Evolutionary conservation across 306 rosid genomes (phyloP).

Genomic region (Casuarina equisetifolia): DNA sequence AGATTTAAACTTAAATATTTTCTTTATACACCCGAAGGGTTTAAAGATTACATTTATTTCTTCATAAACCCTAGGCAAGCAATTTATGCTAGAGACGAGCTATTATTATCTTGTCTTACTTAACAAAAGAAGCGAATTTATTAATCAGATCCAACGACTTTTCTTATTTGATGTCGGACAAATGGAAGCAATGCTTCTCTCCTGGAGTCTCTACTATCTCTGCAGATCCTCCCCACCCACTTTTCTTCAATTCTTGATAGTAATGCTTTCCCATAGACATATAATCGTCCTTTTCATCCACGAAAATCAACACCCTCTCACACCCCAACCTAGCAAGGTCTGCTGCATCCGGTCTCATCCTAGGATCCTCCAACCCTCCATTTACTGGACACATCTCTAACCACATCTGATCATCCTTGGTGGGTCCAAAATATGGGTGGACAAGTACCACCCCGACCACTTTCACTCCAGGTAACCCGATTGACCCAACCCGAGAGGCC

Average conservation of each 20-base stretch:
- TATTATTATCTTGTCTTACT: background rate
- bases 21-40: too few relatives aligned
- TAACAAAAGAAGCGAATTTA: background rate
- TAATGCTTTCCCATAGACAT: constrained; percentile 26
- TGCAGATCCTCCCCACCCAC: constrained; percentile 34
- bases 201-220: constrained; percentile 30
- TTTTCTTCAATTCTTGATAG: constrained; percentile 21
- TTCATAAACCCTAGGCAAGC: too few relatives aligned
- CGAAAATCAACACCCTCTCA: constrained; percentile 25
- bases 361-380: constrained; percentile 35
- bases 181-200: constrained; percentile 33
- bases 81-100: background rate
- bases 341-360: constrained; percentile 25
- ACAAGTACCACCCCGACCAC: constrained; percentile 17
- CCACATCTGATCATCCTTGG: background rate
- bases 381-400: constrained; percentile 24
- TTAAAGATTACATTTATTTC: too few relatives aligned
- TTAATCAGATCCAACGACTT: constrained; percentile 24
- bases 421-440: constrained; percentile 30
- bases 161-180: constrained; percentile 18
- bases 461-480: background rate
- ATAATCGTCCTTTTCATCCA: constrained; percentile 28
- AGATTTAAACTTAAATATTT: too few relatives aligned
- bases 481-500: background rate
- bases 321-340: constrained; percentile 21